These are phyloP conservation scores for Phytophthora multivora DNA, from an alignment of 352 stramenopile genomes.

Conservation along the genomic window DNA sequence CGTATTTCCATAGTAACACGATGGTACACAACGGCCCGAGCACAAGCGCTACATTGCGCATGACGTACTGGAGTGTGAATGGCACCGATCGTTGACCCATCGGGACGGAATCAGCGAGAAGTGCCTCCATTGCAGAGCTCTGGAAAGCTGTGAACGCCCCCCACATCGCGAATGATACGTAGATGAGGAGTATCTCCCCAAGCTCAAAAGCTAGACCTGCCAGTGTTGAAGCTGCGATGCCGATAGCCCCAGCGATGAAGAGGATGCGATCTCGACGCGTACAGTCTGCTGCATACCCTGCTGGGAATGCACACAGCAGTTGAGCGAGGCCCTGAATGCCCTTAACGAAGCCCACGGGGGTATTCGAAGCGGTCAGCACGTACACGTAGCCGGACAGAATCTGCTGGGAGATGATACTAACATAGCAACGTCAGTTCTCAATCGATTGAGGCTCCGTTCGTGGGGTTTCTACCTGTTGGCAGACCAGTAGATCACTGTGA, in stretches of 20 bases:
- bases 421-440: conserved; percentile 1
- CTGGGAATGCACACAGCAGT: conserved; percentile 55
- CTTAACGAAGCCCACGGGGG: conserved; percentile 45
- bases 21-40: conserved; percentile 66
- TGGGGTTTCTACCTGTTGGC: conserved; percentile 48
- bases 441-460: background rate
- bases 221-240: conserved; percentile 41
- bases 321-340: conserved; percentile 60
- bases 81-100: conserved; percentile 65
- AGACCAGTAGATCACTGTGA: conserved; percentile 68
- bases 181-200: conserved; percentile 52
- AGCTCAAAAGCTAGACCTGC: conserved; percentile 55
- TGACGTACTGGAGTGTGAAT: conserved; percentile 78
- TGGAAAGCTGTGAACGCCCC: conserved; percentile 80
- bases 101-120: conserved; percentile 87
- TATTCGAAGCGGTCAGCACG: conserved; percentile 57
- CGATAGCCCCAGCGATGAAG: conserved; percentile 39
- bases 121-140: conserved; percentile 73
- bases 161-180: conserved; percentile 75
- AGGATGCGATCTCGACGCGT: conserved; percentile 63
- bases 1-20: conserved; percentile 71
- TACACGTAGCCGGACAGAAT: conserved; percentile 51
- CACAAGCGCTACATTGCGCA: conserved; percentile 57
- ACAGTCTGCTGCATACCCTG: conserved; percentile 59
- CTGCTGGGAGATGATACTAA: conserved; percentile 5